Percentiles rank a stretch among this genome's conserved stretches.
Evolutionary conservation across 441 rosid species (phyloP).

Genomic region (Dalechampia spathulata): DNA sequence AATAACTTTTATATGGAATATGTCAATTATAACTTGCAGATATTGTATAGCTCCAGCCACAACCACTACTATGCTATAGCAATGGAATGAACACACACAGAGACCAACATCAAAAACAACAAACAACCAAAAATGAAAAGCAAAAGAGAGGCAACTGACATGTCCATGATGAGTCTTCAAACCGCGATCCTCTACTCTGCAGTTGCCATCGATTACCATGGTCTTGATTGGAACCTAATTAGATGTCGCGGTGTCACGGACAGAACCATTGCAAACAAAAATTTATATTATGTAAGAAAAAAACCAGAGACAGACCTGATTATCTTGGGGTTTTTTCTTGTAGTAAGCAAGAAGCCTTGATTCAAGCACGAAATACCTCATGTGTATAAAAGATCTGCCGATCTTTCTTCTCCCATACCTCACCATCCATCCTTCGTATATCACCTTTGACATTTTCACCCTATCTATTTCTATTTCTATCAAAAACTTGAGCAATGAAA

Average conservation of each 20-base stretch:
- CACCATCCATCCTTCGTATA: slow-evolving; percentile 99
- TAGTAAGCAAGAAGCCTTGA: slow-evolving; percentile 89
- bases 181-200: slow-evolving; percentile 99
- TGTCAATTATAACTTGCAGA: too few species aligned
- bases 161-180: slow-evolving; percentile 98
- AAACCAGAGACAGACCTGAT: too few species aligned
- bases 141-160: slow-evolving; percentile 23
- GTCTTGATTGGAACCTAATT: slow-evolving; percentile 99
- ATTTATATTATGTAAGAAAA: too few species aligned
- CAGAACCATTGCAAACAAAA: too few species aligned
- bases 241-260: too few species aligned
- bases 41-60: too few species aligned
- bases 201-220: slow-evolving; percentile 87
- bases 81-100: too few species aligned
- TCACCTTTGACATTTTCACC: slow-evolving; percentile 61
- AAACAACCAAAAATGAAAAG: not conserved
- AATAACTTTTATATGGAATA: too few species aligned
- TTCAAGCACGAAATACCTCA: slow-evolving; percentile 92
- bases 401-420: slow-evolving; percentile 94
- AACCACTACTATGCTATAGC: too few species aligned
- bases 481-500: too few species aligned
- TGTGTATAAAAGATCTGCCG: slow-evolving; percentile 92
- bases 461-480: too few species aligned
- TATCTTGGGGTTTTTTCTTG: slow-evolving; percentile 92
- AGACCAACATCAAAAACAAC: too few species aligned